A percentile compares a stretch with the other conserved stretches of the same genome.
phyloP scores from a whole-genome alignment of 179 eudicot genomes.

The Silene coronaria region DNA sequence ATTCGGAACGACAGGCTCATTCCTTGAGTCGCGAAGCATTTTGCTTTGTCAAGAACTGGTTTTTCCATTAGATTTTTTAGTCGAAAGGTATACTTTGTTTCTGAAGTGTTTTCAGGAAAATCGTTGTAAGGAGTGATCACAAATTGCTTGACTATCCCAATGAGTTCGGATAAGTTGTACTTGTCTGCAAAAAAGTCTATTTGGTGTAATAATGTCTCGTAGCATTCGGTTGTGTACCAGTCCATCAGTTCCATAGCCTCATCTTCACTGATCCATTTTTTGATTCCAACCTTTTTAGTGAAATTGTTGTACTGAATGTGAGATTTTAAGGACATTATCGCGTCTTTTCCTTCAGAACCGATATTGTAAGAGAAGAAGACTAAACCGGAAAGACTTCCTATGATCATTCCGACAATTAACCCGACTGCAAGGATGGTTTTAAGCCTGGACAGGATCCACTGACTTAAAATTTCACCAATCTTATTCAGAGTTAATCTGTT shows the following conservation, averaged over 20 bases:
- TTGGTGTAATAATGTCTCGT: conserved; percentile 22
- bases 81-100: conserved; percentile 22
- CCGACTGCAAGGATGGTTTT: conserved; percentile 30
- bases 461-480: conserved; percentile 12
- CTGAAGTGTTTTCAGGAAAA: conserved; percentile 18
- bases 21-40: conserved; percentile 30
- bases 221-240: conserved; percentile 32
- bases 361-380: conserved; percentile 30
- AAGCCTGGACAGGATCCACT: conserved; percentile 24
- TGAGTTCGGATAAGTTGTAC: conserved; percentile 28
- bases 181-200: conserved; percentile 21
- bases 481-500: background rate
- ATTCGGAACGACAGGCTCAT: conserved; percentile 19
- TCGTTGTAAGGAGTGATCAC: conserved; percentile 21
- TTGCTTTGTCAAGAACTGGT: conserved; percentile 28
- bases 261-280: conserved; percentile 26
- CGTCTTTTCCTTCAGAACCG: conserved; percentile 34
- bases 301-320: conserved; percentile 26
- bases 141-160: conserved; percentile 22
- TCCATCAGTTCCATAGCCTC: conserved; percentile 28
- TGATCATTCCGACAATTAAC: conserved; percentile 28
- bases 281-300: conserved; percentile 23
- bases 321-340: conserved; percentile 27
- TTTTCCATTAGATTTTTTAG: conserved; percentile 20
- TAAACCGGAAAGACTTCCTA: conserved; percentile 21